These are phyloP conservation scores for Magnaporthiopsis poae DNA, from an alignment of 2,329 filamentous ascomycete species.

Conservation along the genomic window DNA sequence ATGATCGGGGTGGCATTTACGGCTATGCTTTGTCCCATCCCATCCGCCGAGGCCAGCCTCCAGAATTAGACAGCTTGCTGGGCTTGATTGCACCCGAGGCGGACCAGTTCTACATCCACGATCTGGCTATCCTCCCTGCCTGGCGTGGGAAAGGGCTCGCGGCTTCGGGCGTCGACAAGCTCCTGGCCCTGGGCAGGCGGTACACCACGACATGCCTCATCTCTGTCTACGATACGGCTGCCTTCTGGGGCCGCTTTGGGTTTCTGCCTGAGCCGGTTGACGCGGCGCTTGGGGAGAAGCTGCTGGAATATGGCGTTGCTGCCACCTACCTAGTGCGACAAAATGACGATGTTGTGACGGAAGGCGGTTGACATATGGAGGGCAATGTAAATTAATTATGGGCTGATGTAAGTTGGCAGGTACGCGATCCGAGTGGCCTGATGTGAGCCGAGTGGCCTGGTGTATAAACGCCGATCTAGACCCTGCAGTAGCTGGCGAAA, in stretches of 20 bases:
- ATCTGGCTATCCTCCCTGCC: constrained; percentile 22
- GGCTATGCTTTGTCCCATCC: constrained; percentile 29
- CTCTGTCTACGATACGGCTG: constrained; percentile 25
- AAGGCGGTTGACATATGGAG: neutral
- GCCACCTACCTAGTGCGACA: constrained; percentile 20
- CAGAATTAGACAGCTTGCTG: constrained; percentile 22
- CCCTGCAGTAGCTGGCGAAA: no score
- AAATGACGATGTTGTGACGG: neutral
- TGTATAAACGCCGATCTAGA: no score
- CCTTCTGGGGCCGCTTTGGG: constrained; percentile 25
- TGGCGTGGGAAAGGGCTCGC: constrained; percentile 21
- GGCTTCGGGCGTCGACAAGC: constrained; percentile 15
- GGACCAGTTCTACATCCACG: constrained; percentile 29
- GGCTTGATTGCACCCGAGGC: constrained; percentile 20
- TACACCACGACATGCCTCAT: constrained; percentile 23
- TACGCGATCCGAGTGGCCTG: no score
- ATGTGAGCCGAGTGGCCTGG: no score
- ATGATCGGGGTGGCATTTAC: constrained; percentile 14
- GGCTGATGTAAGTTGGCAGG: no score
- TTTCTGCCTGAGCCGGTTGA: constrained; percentile 18
- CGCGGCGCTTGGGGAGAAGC: constrained; percentile 19
- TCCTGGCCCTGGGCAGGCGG: constrained; percentile 17
- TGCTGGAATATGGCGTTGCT: constrained; percentile 23
- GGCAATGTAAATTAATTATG: no score
- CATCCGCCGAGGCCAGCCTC: constrained; percentile 21